These are phyloP conservation scores for Globomyces pollinis-pini DNA, from an alignment of 192 early-diverging fungal species.

Conservation along the genomic window DNA sequence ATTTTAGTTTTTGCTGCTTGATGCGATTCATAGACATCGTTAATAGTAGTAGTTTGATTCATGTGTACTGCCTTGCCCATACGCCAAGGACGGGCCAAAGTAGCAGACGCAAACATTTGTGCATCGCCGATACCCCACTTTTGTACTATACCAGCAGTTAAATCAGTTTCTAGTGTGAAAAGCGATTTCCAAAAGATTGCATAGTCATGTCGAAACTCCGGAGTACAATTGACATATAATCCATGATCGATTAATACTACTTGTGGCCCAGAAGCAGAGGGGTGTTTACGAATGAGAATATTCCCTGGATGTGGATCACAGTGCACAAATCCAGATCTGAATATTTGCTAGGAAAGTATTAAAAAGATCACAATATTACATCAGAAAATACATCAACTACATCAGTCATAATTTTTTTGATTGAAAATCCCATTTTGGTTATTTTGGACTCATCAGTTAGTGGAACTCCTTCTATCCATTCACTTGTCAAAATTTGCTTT, in stretches of 20 bases:
- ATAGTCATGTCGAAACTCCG: constrained; percentile 66
- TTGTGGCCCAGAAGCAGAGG: constrained; percentile 45
- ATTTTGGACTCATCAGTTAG: constrained; percentile 55
- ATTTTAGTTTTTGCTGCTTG: constrained; percentile 66
- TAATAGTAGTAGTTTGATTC: constrained; percentile 14
- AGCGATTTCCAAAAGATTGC: constrained; percentile 80
- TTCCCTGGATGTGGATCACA: constrained; percentile 82
- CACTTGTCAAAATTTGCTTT: constrained; percentile 67
- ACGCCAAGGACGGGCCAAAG: constrained; percentile 61
- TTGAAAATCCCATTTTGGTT: constrained; percentile 22
- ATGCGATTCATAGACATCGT: constrained; percentile 65
- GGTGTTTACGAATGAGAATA: constrained; percentile 67
- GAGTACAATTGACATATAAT: constrained; percentile 72
- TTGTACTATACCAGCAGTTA: constrained; percentile 54
- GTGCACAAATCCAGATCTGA: constrained; percentile 78
- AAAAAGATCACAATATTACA: background rate
- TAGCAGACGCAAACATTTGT: constrained; percentile 62
- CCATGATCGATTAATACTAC: constrained; percentile 88
- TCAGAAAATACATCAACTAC: constrained; percentile 73
- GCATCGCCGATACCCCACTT: constrained; percentile 69
- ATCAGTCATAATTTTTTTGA: constrained; percentile 51
- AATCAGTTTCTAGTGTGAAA: constrained; percentile 60
- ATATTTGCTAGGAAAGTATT: constrained; percentile 65
- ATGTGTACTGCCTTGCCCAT: constrained; percentile 37
- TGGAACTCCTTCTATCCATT: constrained; percentile 83